Evolutionary conservation across 1,284 basidiomycete genomes (phyloP).

Genomic region (Chiua sp.): DNA sequence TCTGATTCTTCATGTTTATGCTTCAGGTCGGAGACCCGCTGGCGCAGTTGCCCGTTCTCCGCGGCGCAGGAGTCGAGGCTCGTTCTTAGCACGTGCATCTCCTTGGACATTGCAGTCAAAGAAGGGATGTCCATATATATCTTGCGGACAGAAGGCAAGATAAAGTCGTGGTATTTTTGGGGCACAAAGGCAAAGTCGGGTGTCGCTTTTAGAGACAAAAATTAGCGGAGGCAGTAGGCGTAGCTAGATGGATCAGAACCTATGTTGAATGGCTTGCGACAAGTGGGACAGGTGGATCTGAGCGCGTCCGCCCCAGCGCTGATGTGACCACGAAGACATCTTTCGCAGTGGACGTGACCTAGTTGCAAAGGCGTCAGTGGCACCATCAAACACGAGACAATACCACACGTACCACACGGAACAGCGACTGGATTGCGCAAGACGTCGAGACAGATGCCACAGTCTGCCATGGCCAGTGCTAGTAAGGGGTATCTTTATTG

Average conservation of each 20-base stretch:
- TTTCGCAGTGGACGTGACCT: slow-evolving; percentile 69
- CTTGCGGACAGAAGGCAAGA: slow-evolving; percentile 59
- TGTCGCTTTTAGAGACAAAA: slow-evolving; percentile 27
- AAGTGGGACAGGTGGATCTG: slow-evolving; percentile 60
- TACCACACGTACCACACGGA: slow-evolving; percentile 57
- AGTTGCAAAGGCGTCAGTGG: not conserved
- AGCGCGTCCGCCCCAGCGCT: slow-evolving; percentile 46
- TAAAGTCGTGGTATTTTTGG: slow-evolving; percentile 61
- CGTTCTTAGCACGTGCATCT: slow-evolving; percentile 39
- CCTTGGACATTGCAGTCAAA: slow-evolving; percentile 33
- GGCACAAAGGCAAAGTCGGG: slow-evolving; percentile 59
- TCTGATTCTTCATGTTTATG: slow-evolving; percentile 35
- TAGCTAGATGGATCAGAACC: slow-evolving; percentile 41
- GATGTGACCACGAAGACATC: slow-evolving; percentile 56
- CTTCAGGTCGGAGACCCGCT: slow-evolving; percentile 44
- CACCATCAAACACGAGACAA: too few relatives aligned
- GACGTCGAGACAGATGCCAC: slow-evolving; percentile 64
- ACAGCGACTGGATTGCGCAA: slow-evolving; percentile 59
- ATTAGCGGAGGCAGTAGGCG: not conserved
- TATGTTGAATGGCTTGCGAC: slow-evolving; percentile 57
- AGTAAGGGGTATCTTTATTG: too few relatives aligned
- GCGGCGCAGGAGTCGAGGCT: slow-evolving; percentile 40
- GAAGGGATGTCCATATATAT: slow-evolving; percentile 55
- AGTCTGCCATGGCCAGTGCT: slow-evolving; percentile 45
- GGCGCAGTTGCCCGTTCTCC: slow-evolving; percentile 49